Evolutionary conservation across 2,329 filamentous ascomycete genomes (phyloP).

Genomic region (Talaromyces funiculosus): DNA sequence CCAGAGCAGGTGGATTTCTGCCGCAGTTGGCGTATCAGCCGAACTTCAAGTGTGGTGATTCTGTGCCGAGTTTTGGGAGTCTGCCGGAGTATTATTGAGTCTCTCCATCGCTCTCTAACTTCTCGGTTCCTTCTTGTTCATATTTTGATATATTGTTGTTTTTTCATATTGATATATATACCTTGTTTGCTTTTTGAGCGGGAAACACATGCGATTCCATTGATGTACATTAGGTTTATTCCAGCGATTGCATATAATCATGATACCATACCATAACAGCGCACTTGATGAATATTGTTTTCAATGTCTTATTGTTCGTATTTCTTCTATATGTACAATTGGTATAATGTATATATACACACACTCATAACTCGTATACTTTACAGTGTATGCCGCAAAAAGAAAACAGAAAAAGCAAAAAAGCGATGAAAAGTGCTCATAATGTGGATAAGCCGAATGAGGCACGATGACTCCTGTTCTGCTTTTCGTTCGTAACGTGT

Average conservation of each 20-base stretch:
- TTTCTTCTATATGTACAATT: conserved; percentile 13
- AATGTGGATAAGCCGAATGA: not conserved
- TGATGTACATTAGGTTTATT: not conserved
- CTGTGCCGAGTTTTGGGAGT: conserved; percentile 41
- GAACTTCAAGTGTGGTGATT: conserved; percentile 60
- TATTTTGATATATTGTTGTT: not conserved
- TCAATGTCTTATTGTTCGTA: not conserved
- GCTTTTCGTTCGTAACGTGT: not conserved
- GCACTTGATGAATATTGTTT: not conserved
- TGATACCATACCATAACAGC: not conserved
- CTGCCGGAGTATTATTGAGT: conserved; percentile 42
- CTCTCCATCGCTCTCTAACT: not conserved
- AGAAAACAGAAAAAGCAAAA: not conserved
- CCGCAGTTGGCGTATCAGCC: conserved; percentile 67
- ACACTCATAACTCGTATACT: conserved; percentile 14
- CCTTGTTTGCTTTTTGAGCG: not conserved
- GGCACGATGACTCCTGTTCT: not conserved
- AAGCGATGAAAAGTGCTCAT: not conserved
- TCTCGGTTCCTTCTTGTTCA: not conserved
- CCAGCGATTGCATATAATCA: not conserved
- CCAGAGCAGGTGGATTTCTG: conserved; percentile 71
- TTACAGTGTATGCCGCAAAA: conserved; percentile 12
- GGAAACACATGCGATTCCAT: not conserved
- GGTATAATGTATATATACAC: conserved; percentile 11
- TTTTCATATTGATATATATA: not conserved